Evolutionary conservation across 176 grass and related monocot genomes (phyloP).

Genomic region (Cenchrus purpureus): DNA sequence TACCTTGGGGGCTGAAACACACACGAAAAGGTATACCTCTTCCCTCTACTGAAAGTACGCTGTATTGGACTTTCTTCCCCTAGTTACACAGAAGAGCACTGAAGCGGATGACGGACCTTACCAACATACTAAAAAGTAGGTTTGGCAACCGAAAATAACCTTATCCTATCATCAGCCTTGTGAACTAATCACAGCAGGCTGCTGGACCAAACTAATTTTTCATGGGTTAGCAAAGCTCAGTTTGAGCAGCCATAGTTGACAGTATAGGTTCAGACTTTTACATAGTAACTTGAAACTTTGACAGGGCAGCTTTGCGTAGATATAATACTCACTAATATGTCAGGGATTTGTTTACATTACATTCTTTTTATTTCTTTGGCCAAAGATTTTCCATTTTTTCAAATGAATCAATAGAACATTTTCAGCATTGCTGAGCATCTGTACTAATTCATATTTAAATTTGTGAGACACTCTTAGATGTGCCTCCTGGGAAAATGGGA

Average conservation of each 20-base stretch:
- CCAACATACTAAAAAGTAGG: too few species aligned
- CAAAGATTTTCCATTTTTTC: conserved; percentile 1
- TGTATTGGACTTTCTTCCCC: too few species aligned
- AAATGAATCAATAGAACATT: conserved; percentile 15
- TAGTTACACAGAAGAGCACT: too few species aligned
- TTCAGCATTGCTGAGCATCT: conserved; percentile 19
- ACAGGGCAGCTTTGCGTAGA: not conserved
- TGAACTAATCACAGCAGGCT: not conserved
- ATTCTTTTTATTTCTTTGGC: not conserved
- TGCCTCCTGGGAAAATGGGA: conserved; percentile 98
- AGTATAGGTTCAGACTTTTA: not conserved
- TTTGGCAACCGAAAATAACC: too few species aligned
- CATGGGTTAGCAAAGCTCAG: not conserved
- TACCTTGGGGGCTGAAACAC: too few species aligned
- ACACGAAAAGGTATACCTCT: too few species aligned
- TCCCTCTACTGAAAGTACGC: too few species aligned
- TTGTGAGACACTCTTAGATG: conserved; percentile 57
- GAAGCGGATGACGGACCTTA: too few species aligned
- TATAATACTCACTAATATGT: conserved; percentile 9
- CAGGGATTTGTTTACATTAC: conserved; percentile 21
- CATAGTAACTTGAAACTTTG: conserved; percentile 19
- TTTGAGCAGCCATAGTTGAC: not conserved
- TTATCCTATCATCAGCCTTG: too few species aligned
- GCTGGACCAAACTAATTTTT: conserved; percentile 12
- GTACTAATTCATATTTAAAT: conserved; percentile 41